These are phyloP conservation scores for Epicoccum sorghinum DNA, from an alignment of 2,329 filamentous ascomycete genomes.

Conservation along the genomic window DNA sequence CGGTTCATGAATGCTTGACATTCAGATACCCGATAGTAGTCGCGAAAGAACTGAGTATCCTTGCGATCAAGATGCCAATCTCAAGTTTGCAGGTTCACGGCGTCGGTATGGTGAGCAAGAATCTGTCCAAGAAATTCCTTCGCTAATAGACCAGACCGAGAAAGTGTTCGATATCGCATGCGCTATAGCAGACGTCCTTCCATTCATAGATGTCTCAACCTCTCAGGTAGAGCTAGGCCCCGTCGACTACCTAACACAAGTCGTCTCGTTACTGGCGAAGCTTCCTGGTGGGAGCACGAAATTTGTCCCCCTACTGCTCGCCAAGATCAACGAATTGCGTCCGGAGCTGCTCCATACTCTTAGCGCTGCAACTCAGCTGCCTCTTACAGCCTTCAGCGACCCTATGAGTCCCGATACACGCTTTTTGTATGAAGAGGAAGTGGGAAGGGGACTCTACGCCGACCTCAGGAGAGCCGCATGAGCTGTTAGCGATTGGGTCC, in stretches of 20 bases:
- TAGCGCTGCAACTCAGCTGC: constrained; percentile 22
- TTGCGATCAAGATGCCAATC: constrained; percentile 30
- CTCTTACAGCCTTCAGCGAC: constrained; percentile 12
- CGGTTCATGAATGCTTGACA: constrained; percentile 60
- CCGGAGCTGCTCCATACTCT: constrained; percentile 27
- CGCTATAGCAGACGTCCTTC: constrained; percentile 35
- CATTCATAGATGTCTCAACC: constrained; percentile 24
- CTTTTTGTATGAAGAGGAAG: constrained; percentile 36
- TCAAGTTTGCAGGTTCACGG: constrained; percentile 35
- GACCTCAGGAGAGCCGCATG: constrained; percentile 24
- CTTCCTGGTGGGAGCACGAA: constrained; percentile 32
- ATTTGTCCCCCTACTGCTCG: constrained; percentile 34
- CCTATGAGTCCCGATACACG: constrained; percentile 33
- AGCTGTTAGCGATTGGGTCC: background rate
- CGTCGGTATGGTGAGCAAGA: constrained; percentile 32
- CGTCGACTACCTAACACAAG: constrained; percentile 27
- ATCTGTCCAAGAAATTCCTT: background rate
- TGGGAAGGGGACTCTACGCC: constrained; percentile 26
- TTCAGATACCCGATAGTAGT: constrained; percentile 70
- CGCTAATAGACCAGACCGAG: constrained; percentile 26
- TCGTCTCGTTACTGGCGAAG: constrained; percentile 25
- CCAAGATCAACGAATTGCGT: constrained; percentile 34
- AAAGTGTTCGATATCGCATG: constrained; percentile 42
- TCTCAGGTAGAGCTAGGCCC: constrained; percentile 25
- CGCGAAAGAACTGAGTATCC: constrained; percentile 63